phyloP scores from a whole-genome alignment of 163 green algal species.

The Scenedesmus sp. region DNA sequence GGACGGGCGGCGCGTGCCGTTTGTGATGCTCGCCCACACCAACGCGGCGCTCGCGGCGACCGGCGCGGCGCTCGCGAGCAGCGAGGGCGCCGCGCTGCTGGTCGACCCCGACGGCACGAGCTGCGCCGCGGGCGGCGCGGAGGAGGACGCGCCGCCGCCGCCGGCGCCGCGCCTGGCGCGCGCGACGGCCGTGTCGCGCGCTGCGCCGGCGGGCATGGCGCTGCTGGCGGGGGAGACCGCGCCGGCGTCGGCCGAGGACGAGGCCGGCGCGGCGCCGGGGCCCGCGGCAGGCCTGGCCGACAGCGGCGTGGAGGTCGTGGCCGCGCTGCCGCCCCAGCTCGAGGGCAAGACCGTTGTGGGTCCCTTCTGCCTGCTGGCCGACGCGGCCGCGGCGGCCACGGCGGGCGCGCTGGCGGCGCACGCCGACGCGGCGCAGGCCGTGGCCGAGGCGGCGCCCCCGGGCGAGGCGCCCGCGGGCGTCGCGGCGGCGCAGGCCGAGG shows the following conservation, averaged over 20 bases:
- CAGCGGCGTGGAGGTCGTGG: background rate
- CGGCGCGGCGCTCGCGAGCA: no score
- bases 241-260: background rate
- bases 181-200: background rate
- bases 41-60: no score
- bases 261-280: background rate
- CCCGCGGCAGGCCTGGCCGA: background rate
- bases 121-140: no score
- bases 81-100: no score
- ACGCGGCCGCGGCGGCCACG: no score
- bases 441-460: background rate
- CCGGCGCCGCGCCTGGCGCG: background rate
- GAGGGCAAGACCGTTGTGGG: constrained; percentile 16
- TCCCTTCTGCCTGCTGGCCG: constrained; percentile 25
- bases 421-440: background rate
- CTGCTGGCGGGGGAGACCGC: background rate
- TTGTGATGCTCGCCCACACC: no score
- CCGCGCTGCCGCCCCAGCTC: background rate
- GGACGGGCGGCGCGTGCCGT: no score
- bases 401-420: no score
- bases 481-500: background rate
- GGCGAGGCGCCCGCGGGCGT: background rate
- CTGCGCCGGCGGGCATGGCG: background rate
- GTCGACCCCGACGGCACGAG: no score
- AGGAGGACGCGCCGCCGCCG: background rate